A percentile compares a stretch with the other conserved stretches of the same genome.
Evolutionary conservation across 441 rosid genomes (phyloP).

Genomic region (Daphne laureola): DNA sequence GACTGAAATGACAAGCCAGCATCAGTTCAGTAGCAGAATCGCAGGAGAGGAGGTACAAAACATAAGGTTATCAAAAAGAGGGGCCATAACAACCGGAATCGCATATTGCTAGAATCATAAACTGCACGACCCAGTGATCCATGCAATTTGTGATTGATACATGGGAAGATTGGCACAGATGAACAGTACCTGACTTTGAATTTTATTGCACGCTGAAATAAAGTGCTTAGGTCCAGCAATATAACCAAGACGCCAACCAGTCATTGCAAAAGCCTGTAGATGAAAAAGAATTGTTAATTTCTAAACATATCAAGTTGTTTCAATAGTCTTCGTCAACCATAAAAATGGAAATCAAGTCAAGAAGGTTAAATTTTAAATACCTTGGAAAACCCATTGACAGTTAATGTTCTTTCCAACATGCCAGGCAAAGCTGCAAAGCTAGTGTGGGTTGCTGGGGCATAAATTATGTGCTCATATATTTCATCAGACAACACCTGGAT

Average conservation of each 20-base stretch:
- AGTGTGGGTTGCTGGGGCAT: conserved; percentile 80
- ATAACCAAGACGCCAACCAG: conserved; percentile 98
- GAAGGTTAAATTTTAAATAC: conserved; percentile 24
- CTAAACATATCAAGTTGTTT: too few species aligned
- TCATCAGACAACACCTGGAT: conserved; percentile 89
- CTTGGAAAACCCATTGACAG: conserved; percentile 96
- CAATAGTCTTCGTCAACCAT: not conserved
- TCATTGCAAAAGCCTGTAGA: conserved; percentile 91
- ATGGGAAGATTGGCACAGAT: conserved; percentile 1
- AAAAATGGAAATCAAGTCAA: conserved; percentile 5
- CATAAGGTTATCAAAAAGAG: too few species aligned
- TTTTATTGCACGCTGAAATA: conserved; percentile 81
- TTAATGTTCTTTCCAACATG: conserved; percentile 92
- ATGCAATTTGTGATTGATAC: too few species aligned
- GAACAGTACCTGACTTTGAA: conserved; percentile 88
- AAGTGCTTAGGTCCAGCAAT: conserved; percentile 91
- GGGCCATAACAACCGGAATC: too few species aligned
- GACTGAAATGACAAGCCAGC: conserved; percentile 23
- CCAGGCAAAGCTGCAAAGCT: conserved; percentile 96
- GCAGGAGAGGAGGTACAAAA: not conserved
- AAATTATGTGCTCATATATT: conserved; percentile 91
- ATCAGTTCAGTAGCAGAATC: not conserved
- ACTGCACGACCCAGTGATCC: too few species aligned
- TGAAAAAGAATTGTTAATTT: too few species aligned
- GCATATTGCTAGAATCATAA: too few species aligned